Percentiles rank a stretch among this genome's conserved stretches.
phyloP scores from a whole-genome alignment of 441 rosid genomes.

The Theobroma grandiflorum region DNA sequence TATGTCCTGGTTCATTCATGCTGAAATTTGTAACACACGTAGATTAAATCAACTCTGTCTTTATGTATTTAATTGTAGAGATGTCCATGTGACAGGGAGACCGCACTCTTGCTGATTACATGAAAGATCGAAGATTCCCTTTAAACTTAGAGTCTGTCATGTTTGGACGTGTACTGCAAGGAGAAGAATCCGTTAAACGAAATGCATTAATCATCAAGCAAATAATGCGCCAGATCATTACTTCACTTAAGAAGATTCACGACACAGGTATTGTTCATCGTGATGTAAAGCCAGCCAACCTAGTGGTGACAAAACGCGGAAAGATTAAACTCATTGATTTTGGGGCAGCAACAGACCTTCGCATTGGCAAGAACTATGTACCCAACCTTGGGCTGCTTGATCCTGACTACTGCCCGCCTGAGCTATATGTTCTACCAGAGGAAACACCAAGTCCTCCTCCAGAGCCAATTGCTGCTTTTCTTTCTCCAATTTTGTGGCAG shows the following conservation, averaged over 20 bases:
- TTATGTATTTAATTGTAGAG: constrained; percentile 36
- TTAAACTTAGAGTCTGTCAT: constrained; percentile 80
- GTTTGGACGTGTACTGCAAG: constrained; percentile 87
- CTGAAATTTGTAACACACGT: not conserved
- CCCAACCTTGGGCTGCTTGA: constrained; percentile 75
- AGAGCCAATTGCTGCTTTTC: constrained; percentile 90
- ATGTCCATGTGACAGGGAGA: constrained; percentile 73
- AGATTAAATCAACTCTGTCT: constrained; percentile 23
- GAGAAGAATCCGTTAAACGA: constrained; percentile 75
- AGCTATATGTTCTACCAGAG: constrained; percentile 93
- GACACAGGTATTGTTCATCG: constrained; percentile 91
- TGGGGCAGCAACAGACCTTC: constrained; percentile 97
- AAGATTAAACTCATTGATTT: constrained; percentile 95
- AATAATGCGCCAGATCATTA: constrained; percentile 88
- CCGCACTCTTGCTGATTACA: constrained; percentile 82
- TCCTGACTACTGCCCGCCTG: constrained; percentile 96
- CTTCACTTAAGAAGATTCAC: constrained; percentile 88
- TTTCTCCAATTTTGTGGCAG: constrained; percentile 96
- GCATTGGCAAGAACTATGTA: constrained; percentile 91
- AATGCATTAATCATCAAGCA: constrained; percentile 90
- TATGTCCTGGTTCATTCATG: not conserved
- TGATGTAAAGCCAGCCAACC: constrained; percentile 91
- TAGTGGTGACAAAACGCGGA: constrained; percentile 92
- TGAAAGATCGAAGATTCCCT: constrained; percentile 90
- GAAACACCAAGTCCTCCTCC: constrained; percentile 97